These are phyloP conservation scores for Bocquillonia castaneifolia DNA, from an alignment of 441 rosid species.

Conservation along the genomic window DNA sequence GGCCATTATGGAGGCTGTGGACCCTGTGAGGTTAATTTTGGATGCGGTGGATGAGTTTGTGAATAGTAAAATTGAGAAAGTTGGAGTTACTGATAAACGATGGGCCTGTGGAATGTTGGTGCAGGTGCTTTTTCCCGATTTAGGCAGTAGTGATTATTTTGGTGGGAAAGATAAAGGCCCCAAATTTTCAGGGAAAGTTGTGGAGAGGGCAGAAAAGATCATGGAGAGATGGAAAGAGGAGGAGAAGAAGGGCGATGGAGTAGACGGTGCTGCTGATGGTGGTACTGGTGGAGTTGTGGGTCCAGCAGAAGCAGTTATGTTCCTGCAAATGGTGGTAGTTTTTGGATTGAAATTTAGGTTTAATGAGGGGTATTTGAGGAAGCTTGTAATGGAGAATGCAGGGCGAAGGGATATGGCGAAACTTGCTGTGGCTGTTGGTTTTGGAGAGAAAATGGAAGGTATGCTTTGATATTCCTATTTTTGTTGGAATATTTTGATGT, in stretches of 20 bases:
- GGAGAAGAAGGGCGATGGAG: slow-evolving; percentile 21
- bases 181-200: slow-evolving; percentile 30
- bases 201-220: slow-evolving; percentile 35
- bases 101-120: slow-evolving; percentile 57
- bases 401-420: slow-evolving; percentile 53
- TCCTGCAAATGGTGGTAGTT: slow-evolving; percentile 47
- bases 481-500: background rate
- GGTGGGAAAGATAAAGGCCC: slow-evolving; percentile 23
- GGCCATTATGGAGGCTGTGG: slow-evolving; percentile 44
- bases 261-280: slow-evolving; percentile 19
- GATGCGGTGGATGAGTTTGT: slow-evolving; percentile 57
- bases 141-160: background rate
- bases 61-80: slow-evolving; percentile 32
- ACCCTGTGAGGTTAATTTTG: slow-evolving; percentile 41
- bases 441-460: slow-evolving; percentile 47
- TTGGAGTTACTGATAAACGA: slow-evolving; percentile 52
- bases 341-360: slow-evolving; percentile 40
- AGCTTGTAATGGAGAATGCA: slow-evolving; percentile 42
- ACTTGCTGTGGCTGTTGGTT: slow-evolving; percentile 39
- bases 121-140: slow-evolving; percentile 49
- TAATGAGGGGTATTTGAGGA: slow-evolving; percentile 42
- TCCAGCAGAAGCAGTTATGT: slow-evolving; percentile 56
- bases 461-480: background rate
- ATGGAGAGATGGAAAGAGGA: slow-evolving; percentile 38
- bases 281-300: slow-evolving; percentile 28